Percentiles rank a stretch among this genome's conserved stretches.
phyloP scores from a whole-genome alignment of 1,139 yeast species.

The Taphrina deformans region DNA sequence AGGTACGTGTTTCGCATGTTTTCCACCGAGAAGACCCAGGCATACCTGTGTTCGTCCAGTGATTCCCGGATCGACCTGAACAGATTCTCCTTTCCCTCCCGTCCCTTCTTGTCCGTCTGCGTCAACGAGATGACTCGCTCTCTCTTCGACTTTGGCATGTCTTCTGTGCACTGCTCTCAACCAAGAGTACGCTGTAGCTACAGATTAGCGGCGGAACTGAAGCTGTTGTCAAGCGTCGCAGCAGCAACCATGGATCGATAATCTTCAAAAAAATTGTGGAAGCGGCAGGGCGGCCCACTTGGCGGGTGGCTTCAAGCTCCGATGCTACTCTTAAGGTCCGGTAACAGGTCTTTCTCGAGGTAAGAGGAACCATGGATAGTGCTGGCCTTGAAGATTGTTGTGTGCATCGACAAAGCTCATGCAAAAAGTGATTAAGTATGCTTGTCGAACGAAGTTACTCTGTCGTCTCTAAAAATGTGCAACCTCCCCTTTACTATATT shows the following conservation, averaged over 20 bases:
- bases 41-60: constrained; percentile 69
- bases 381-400: neutral
- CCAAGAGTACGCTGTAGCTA: no score
- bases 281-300: neutral
- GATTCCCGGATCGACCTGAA: constrained; percentile 85
- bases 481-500: neutral
- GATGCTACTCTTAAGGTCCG: no score
- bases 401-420: no score
- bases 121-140: constrained; percentile 92
- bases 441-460: neutral
- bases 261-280: constrained; percentile 6
- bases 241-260: neutral
- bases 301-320: constrained; percentile 1
- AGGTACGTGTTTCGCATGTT: constrained; percentile 95
- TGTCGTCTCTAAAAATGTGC: neutral
- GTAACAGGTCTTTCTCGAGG: no score
- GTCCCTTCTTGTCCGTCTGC: constrained; percentile 92
- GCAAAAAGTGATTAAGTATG: no score
- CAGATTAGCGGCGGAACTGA: no score
- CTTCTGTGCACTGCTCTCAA: neutral
- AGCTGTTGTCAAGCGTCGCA: no score
- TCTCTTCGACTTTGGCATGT: constrained; percentile 94
- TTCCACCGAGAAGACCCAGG: constrained; percentile 80
- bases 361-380: no score
- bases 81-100: constrained; percentile 84